Percentiles rank a stretch among this genome's conserved stretches.
Conservation (phyloP, 1,284 basidiomycete genomes). For the Caloboletus inedulis region DNA sequence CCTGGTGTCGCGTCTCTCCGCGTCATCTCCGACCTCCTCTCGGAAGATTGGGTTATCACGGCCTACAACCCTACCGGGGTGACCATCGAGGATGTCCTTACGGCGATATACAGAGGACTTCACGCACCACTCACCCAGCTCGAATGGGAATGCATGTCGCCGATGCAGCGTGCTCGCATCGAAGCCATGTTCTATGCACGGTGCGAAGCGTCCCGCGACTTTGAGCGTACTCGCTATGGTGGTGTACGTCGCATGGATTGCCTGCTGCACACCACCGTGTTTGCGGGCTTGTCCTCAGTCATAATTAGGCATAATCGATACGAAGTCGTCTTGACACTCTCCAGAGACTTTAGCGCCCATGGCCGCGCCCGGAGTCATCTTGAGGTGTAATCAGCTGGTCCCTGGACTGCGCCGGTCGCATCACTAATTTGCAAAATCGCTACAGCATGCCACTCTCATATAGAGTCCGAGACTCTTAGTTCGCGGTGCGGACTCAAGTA, state of each 20-base stretch:
- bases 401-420: background rate
- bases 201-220: conserved; percentile 35
- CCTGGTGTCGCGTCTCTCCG: conserved; percentile 40
- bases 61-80: conserved; percentile 39
- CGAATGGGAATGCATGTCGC: conserved; percentile 43
- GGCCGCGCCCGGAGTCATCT: conserved; percentile 1
- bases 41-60: conserved; percentile 37
- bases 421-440: background rate
- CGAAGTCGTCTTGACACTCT: conserved; percentile 43
- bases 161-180: conserved; percentile 41
- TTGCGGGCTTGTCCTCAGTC: conserved; percentile 47
- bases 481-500: no score
- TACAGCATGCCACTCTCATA: conserved; percentile 6
- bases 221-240: conserved; percentile 30
- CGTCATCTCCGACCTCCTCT: conserved; percentile 46
- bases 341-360: conserved; percentile 23
- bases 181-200: conserved; percentile 42
- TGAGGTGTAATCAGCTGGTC: background rate
- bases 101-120: conserved; percentile 41
- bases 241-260: conserved; percentile 49
- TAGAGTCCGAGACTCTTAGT: background rate
- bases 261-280: conserved; percentile 44
- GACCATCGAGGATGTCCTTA: conserved; percentile 47
- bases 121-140: conserved; percentile 34
- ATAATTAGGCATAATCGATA: conserved; percentile 37